Percentiles rank a stretch among this genome's conserved stretches.
Conservation (phyloP, 1,284 basidiomycete genomes). For the Cronartium quercuum region DNA sequence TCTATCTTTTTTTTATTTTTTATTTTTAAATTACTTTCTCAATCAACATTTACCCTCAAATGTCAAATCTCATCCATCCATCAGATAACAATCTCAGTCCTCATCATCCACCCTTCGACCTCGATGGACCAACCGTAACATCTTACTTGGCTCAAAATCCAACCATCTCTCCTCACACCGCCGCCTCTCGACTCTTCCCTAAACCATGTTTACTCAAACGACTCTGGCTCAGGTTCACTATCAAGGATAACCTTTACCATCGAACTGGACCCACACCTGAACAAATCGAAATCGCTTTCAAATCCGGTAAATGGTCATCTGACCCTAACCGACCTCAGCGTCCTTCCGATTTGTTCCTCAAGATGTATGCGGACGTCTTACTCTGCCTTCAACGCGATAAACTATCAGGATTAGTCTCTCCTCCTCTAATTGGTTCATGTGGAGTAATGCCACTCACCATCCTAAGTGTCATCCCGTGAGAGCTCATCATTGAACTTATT, state of each 20-base stretch:
- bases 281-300: constrained; percentile 20
- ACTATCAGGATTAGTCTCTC: constrained; percentile 55
- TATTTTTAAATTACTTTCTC: too few species aligned
- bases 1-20: too few species aligned
- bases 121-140: not conserved
- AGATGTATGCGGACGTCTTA: constrained; percentile 50
- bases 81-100: not conserved
- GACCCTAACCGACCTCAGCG: constrained; percentile 46
- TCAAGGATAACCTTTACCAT: constrained; percentile 45
- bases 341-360: constrained; percentile 53
- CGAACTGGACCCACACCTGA: constrained; percentile 37
- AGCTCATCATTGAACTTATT: not conserved
- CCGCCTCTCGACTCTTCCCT: constrained; percentile 41
- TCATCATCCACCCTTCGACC: constrained; percentile 5
- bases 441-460: constrained; percentile 57
- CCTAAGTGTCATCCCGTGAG: constrained; percentile 50
- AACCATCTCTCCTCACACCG: not conserved
- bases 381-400: constrained; percentile 56
- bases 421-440: constrained; percentile 56
- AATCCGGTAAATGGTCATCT: constrained; percentile 24
- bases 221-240: constrained; percentile 43
- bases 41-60: too few species aligned
- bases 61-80: constrained; percentile 1
- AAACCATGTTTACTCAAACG: constrained; percentile 43
- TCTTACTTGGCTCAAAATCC: constrained; percentile 1